Evolutionary conservation across 2,329 filamentous ascomycete genomes (phyloP), one percentile per base, ranked within the genome.

Genomic region (Colletotrichum musicola): DNA sequence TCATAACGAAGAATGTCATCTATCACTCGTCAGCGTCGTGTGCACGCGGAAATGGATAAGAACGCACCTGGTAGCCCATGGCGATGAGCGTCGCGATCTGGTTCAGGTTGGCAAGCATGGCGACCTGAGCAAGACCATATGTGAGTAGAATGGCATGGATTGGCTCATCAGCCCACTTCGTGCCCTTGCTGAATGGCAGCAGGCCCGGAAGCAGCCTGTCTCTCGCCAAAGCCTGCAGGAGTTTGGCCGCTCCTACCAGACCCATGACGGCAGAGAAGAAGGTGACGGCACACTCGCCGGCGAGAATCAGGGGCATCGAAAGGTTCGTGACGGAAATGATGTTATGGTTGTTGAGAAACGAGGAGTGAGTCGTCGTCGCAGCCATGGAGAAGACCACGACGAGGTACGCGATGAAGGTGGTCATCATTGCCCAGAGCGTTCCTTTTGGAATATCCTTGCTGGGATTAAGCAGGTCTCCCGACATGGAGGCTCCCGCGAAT

Each of bases 1-100:
- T 97, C 79, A 93, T 96, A 47, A 95, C 92, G 58, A 97, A 88
- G 75, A 97, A 97, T 0, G 94, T 97, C 91, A 97, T 95, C 85
- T 88, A 30, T 7, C n/a, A n/a, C 7, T 12, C 10, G 47, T 50
- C 46, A 63, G 66, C 22, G n/a, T 46, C 9, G 16, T 25, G 20
- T 3, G 14, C 13, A 4, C 46, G 38, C 6, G 44, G 6, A 22
- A 25, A 12, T 16, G 53, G 14, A 2, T 6, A 5, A 13, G n/a
- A n/a, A 74, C 81, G 77, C 76, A 87, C 87, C 75, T 96, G 88
- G 76, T 96, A 97, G 16, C 93, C 92, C 92, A 97, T 97, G 2
- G 94, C 95, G 53, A 97, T 93, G 65, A 97, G 90, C 0, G 93
- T 95, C 6, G 94, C 94, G 73, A 97, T 97, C 75, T 93, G 92